Evolutionary conservation across 257 asterid species (phyloP), one percentile per base, ranked within the genome.

Genomic region (Nicotiana otophora): DNA sequence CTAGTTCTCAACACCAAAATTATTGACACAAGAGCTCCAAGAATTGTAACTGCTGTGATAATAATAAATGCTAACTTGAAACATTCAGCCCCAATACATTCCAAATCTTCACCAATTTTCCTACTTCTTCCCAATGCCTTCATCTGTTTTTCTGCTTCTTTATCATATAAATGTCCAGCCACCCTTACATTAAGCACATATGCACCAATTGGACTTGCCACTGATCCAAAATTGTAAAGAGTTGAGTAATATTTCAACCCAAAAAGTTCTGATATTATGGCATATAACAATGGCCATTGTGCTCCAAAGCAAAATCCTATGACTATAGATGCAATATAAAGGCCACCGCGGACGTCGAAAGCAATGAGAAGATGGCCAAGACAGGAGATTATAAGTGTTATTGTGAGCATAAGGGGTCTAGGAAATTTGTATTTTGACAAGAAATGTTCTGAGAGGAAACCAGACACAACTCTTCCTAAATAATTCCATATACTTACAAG

Each of bases 401-500:
- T 72, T 0, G 79, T 72, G 39, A 72, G 79, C 79, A 72, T 72
- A 48, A 72, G 79, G 0, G 79, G 60, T 16, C 79, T 46, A 11
- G 79, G 79, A 3, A 72, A 46, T 23, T 23, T 72, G 36, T 72
- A 72, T 11, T 72, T 72, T 2, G 36, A 20, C 23, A 72, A 72
- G 20, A 72, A 72, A 72, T 72, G 79, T 1, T 72, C 79, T 42
- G 79, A 72, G 36, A 72, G 9, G 79, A 72, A 72, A 9, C 79
- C 79, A 72, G 79, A 42, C 79, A 46, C 61, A 72, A 72, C 79
- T 46, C 79, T 72, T 12, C 81, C 81, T 4, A 77, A 57, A 48
- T 77, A 77, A 17, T 77, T 55, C 81, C 81, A 77, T 77, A 77
- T 77, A 10, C 81, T 77, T 0, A 77, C 66, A 54, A 77, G 16